A percentile compares a stretch with the other conserved stretches of the same genome.
phyloP scores from a whole-genome alignment of 2,329 filamentous ascomycete species.

The Chaetomium strumarium region DNA sequence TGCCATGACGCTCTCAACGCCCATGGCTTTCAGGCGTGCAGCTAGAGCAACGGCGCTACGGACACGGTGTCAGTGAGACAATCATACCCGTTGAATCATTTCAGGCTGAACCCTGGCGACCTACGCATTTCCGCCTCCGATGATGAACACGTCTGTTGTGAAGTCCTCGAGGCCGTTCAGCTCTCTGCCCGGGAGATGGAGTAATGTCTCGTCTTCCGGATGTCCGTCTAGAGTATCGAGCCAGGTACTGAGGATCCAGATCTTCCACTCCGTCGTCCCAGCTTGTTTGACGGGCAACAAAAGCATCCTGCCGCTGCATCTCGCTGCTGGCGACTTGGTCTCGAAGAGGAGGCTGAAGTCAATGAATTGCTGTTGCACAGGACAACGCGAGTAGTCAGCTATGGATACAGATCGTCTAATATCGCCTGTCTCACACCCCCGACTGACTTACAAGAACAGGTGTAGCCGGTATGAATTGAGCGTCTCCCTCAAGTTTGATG shows the following conservation, averaged over 20 bases:
- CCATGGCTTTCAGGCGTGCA: constrained; percentile 35
- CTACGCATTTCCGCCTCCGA: constrained; percentile 32
- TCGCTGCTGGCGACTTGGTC: constrained; percentile 28
- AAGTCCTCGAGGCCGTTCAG: constrained; percentile 18
- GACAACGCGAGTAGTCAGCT: background rate
- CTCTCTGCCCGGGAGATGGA: constrained; percentile 20
- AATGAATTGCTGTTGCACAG: constrained; percentile 27
- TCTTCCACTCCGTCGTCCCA: constrained; percentile 27
- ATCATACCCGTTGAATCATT: too few relatives aligned
- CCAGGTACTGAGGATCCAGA: constrained; percentile 32
- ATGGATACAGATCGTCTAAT: background rate
- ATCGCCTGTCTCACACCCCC: background rate
- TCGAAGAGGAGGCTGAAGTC: constrained; percentile 29
- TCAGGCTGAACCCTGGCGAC: constrained; percentile 4
- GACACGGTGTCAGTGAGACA: background rate
- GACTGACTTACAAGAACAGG: constrained; percentile 17
- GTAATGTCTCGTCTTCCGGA: constrained; percentile 27
- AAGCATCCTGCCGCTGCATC: constrained; percentile 29
- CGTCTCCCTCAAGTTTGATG: constrained; percentile 16
- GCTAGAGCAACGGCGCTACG: constrained; percentile 29
- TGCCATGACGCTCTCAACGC: constrained; percentile 32
- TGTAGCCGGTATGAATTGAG: constrained; percentile 16
- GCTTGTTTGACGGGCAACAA: constrained; percentile 24
- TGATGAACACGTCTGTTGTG: constrained; percentile 31
- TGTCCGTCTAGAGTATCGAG: constrained; percentile 22